Percentiles rank a stretch among this genome's conserved stretches.
phyloP scores from a whole-genome alignment of 805 yeast species.

The Myxozyma geophila region DNA sequence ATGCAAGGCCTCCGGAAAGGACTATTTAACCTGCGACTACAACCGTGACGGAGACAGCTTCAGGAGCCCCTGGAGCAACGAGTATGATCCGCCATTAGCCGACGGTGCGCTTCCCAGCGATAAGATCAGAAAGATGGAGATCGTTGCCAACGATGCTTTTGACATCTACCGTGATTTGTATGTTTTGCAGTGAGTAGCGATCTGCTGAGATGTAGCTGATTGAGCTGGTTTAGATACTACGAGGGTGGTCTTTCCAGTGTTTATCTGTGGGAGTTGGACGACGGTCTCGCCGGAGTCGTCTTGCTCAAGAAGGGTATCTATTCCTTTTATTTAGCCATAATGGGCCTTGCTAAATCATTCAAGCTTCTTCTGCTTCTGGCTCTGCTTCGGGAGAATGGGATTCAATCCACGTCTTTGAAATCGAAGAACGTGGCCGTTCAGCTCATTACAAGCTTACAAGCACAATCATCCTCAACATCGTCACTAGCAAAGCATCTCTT shows the following conservation, averaged over 20 bases:
- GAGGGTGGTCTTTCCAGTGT: constrained; percentile 93
- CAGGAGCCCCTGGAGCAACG: constrained; percentile 89
- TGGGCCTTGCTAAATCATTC: not conserved
- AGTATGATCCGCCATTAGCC: constrained; percentile 58
- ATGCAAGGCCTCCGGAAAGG: constrained; percentile 63
- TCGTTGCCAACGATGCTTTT: constrained; percentile 84
- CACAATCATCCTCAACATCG: constrained; percentile 79
- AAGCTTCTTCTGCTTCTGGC: constrained; percentile 4
- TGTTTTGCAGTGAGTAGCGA: constrained; percentile 3
- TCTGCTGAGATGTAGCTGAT: not conserved
- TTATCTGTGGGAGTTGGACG: constrained; percentile 87
- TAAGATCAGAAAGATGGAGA: constrained; percentile 71
- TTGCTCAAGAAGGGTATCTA: constrained; percentile 67
- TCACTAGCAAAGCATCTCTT: constrained; percentile 43
- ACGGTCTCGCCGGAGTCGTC: constrained; percentile 89
- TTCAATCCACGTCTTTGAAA: constrained; percentile 90
- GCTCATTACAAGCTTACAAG: constrained; percentile 75
- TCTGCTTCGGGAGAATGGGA: constrained; percentile 72
- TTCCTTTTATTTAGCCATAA: not conserved
- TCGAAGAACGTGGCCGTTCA: constrained; percentile 47
- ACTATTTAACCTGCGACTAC: constrained; percentile 85
- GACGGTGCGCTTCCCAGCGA: constrained; percentile 79
- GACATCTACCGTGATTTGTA: constrained; percentile 84
- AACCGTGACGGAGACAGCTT: constrained; percentile 92
- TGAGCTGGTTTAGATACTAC: too few species aligned